A percentile compares a stretch with the other conserved stretches of the same genome.
phyloP scores from a whole-genome alignment of 192 early-diverging fungal species.

The Umbelopsis vinacea region DNA sequence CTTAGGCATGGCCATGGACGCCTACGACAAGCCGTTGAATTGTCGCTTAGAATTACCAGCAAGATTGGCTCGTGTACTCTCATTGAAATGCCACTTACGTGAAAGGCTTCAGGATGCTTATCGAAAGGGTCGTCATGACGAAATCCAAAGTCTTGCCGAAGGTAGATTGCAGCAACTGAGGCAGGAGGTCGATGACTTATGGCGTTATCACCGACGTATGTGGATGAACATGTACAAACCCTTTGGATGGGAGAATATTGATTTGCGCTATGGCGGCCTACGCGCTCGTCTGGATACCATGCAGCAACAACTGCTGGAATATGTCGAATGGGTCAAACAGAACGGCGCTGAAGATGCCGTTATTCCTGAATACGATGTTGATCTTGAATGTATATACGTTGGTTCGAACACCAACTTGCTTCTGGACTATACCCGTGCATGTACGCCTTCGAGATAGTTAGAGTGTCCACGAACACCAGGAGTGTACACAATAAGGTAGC shows the following conservation, averaged over 20 bases:
- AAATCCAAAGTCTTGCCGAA: slow-evolving; percentile 58
- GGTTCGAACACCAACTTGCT: slow-evolving; percentile 68
- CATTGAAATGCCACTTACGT: slow-evolving; percentile 73
- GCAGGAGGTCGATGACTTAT: slow-evolving; percentile 70
- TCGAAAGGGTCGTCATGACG: slow-evolving; percentile 51
- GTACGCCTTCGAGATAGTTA: slow-evolving; percentile 55
- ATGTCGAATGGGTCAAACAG: slow-evolving; percentile 45
- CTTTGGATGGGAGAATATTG: slow-evolving; percentile 86
- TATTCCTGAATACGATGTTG: slow-evolving; percentile 72
- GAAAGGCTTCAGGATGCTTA: slow-evolving; percentile 67
- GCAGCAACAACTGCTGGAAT: slow-evolving; percentile 68
- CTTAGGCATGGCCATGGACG: slow-evolving; percentile 53
- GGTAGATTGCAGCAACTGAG: slow-evolving; percentile 60
- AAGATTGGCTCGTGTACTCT: slow-evolving; percentile 67
- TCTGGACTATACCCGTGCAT: slow-evolving; percentile 68
- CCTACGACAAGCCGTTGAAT: slow-evolving; percentile 65
- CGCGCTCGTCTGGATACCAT: slow-evolving; percentile 67
- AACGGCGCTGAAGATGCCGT: slow-evolving; percentile 16
- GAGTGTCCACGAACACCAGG: neutral
- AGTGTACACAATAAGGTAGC: neutral
- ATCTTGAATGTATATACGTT: slow-evolving; percentile 68
- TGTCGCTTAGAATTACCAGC: slow-evolving; percentile 67
- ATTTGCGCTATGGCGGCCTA: slow-evolving; percentile 82
- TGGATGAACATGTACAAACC: slow-evolving; percentile 84
- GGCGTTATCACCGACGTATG: slow-evolving; percentile 78